phyloP scores from a whole-genome alignment of 169 alveolate genomes.

The Plasmodium sp. region DNA sequence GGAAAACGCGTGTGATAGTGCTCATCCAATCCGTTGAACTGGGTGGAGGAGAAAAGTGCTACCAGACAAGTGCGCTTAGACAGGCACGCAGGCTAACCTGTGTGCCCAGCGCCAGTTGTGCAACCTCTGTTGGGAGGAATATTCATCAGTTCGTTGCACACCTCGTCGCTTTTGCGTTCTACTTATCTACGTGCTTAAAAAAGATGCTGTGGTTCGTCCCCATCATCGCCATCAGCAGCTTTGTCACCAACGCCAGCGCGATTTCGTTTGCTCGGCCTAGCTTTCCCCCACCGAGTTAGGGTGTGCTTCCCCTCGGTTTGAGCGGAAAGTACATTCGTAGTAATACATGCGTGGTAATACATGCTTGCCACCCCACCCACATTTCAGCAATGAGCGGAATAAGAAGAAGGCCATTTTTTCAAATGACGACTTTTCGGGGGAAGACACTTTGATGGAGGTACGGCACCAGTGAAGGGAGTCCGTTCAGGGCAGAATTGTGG shows the following conservation, averaged over 20 bases:
- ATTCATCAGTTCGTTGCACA: not conserved
- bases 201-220: not conserved
- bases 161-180: not conserved
- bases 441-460: slow-evolving; percentile 75
- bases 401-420: slow-evolving; percentile 67
- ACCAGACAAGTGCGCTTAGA: not conserved
- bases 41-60: not conserved
- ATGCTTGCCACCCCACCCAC: not conserved
- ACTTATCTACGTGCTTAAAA: not conserved
- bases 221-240: not conserved
- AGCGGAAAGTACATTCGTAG: not conserved
- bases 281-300: not conserved
- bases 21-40: not conserved
- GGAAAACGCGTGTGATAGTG: not conserved
- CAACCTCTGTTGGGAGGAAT: not conserved
- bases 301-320: not conserved
- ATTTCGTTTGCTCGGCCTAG: not conserved
- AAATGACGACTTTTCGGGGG: slow-evolving; percentile 72
- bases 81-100: not conserved
- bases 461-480: not conserved
- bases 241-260: not conserved
- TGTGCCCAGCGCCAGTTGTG: not conserved
- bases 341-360: not conserved
- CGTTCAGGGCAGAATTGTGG: not conserved
- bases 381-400: slow-evolving; percentile 55